Base-by-base conservation (phyloP, 257 asterid species). In the Petrea volubilis region DNA sequence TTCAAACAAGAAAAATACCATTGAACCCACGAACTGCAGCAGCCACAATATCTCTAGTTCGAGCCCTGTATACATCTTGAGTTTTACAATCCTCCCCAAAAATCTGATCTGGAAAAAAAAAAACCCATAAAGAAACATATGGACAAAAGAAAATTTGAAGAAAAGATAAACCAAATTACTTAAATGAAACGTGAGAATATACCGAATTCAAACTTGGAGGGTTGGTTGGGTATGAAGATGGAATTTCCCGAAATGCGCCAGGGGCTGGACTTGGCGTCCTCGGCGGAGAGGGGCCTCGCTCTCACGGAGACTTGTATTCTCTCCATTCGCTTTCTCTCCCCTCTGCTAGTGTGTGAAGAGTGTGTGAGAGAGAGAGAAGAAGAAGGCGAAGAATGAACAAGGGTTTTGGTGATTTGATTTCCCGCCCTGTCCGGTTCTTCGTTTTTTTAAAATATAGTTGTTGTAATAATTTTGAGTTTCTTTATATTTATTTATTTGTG, bases 11-110 rank as follows among this genome's bases (percentile, higher is more conserved):
- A 55, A 38, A 60, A 28, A 34, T 88, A 90, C 98, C 98, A 74
- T 93, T 93, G 68, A 93, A 93, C 15, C 98, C 97, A 27, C 78
- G 79, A 67, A 90, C 86, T 2, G 96, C 95, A n/a, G 94, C 96
- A 10, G 85, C 84, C 64, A 93, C 98, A 15, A 93, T 77, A 43
- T 88, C 93, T 56, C 82, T 78, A 0, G 95, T 89, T 40, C 92
- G 89, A 47, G 92, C 89, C 47, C 43, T 31, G 79, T 93, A 93
- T 6, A 93, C 92, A 64, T 93, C 96, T 36, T 20, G 55, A 8
- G 93, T 93, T 58, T 59, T 82, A 60, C 93, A 84, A 53, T 86
- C 85, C 77, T 87, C 97, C 60, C 88, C 86, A 57, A 88, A 93
- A 17, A 90, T 73, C 28, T 74, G 81, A 74, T 93, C 98, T 93